phyloP scores from a whole-genome alignment of 192 early-diverging fungal genomes.

The Radiomyces spectabilis region DNA sequence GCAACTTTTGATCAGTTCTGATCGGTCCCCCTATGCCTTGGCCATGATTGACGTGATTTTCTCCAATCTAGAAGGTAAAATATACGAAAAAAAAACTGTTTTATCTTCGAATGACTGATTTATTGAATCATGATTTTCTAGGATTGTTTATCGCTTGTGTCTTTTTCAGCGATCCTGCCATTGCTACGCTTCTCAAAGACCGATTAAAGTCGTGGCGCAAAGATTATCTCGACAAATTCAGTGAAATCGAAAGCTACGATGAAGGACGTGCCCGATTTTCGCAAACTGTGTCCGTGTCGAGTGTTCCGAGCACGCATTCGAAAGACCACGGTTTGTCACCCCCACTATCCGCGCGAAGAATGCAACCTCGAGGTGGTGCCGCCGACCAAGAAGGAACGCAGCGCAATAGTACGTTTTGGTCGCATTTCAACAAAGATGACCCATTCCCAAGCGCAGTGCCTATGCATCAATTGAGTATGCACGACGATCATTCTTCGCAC shows the following conservation, averaged over 20 bases:
- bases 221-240: background rate
- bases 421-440: no score
- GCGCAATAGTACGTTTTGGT: no score
- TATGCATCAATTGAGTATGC: no score
- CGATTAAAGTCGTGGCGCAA: background rate
- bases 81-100: background rate
- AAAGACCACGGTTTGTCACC: background rate
- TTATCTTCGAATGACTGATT: background rate
- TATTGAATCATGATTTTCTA: background rate
- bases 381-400: no score
- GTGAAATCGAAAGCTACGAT: background rate
- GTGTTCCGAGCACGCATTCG: background rate
- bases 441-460: no score
- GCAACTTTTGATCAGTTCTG: no score
- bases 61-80: background rate
- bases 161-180: background rate
- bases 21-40: background rate
- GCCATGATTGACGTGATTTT: background rate
- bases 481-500: no score
- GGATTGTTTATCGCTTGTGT: background rate
- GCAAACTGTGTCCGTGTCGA: background rate
- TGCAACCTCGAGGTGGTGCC: no score
- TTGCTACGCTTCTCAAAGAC: background rate
- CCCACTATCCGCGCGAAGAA: background rate
- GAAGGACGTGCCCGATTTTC: background rate